Base-by-base conservation (phyloP, 768 basidiomycete genomes). In the Exidia glandulosa region DNA sequence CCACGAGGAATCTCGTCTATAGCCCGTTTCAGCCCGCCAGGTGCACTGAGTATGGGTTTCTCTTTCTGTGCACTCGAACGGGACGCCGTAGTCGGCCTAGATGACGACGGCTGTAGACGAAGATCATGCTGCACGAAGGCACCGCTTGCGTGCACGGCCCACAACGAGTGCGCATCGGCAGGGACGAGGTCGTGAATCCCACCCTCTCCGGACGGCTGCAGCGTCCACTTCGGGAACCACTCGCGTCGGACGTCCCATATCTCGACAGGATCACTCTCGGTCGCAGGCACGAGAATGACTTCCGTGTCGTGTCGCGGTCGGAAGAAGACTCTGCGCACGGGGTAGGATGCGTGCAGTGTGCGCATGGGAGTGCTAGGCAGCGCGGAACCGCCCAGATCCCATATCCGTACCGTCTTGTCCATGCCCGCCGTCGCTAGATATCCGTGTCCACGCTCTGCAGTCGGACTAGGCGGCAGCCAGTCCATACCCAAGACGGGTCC, bases 241-340 rank as follows among this genome's bases (percentile, higher is more conserved):
- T 82, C 80, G 54, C 91, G 76, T 58, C 90, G 77, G 1, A 88
- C 87, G 68, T 94, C 90, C 91, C 91, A 94, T 27, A 93, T 85
- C 65, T 92, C 90, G 32, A 90, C 77, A 0, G 82, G 71, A 64
- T n/a, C n/a, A n/a, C n/a, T 72, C 81, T 25, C 80, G 79, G 61
- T 82, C 81, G 2, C 77, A 74, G 88, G 87, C 3, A 87, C 83
- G 16, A 90, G 32, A 45, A 23, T 25, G 89, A 64, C 86, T 87
- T 55, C 66, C 31, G 65, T 66, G 29, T 87, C 83, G 66, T 86
- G 85, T 0, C 77, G 79, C 0, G 89, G 90, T 19, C 91, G 80
- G 89, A 89, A 94, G 2, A 79, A 69, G 13, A 92, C 81, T 19
- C 81, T 82, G 13, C 87, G 81, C 23, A 91, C 82, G 1, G 87